phyloP scores from a whole-genome alignment of 1,284 basidiomycete genomes.

The Chiua sp. region DNA sequence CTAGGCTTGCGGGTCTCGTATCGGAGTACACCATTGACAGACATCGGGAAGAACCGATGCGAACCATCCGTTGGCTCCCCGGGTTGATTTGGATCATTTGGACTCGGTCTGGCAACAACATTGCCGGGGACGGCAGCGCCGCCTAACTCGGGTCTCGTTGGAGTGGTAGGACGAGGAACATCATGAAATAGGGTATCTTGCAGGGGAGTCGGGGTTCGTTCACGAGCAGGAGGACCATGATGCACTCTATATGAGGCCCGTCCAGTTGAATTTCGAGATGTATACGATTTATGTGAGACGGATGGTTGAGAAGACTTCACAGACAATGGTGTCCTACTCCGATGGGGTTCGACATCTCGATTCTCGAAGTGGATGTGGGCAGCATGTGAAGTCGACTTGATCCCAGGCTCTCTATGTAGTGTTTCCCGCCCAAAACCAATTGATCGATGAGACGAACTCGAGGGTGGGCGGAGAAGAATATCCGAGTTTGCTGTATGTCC shows the following conservation, averaged over 20 bases:
- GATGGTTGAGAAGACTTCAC: slow-evolving; percentile 18
- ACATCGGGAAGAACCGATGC: slow-evolving; percentile 22
- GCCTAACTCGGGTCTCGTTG: background rate
- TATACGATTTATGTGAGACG: slow-evolving; percentile 19
- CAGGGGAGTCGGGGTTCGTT: slow-evolving; percentile 7
- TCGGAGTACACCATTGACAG: slow-evolving; percentile 16
- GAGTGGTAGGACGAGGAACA: background rate
- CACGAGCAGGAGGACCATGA: slow-evolving; percentile 20
- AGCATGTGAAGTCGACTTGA: background rate
- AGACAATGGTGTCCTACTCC: slow-evolving; percentile 15
- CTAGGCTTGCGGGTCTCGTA: slow-evolving; percentile 17
- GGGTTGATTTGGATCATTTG: slow-evolving; percentile 5
- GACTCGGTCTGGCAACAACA: slow-evolving; percentile 15
- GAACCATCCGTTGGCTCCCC: background rate
- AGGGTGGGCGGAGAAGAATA: background rate
- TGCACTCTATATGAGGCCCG: slow-evolving; percentile 33
- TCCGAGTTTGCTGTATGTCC: background rate
- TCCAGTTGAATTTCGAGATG: slow-evolving; percentile 25
- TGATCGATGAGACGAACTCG: slow-evolving; percentile 3
- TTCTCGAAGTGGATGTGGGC: background rate
- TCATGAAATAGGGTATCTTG: background rate
- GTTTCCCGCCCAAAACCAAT: background rate
- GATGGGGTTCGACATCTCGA: background rate
- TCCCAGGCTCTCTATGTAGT: background rate
- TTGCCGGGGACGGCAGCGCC: background rate